phyloP scores from a whole-genome alignment of 805 yeast genomes.

The Metschnikowia matae region DNA sequence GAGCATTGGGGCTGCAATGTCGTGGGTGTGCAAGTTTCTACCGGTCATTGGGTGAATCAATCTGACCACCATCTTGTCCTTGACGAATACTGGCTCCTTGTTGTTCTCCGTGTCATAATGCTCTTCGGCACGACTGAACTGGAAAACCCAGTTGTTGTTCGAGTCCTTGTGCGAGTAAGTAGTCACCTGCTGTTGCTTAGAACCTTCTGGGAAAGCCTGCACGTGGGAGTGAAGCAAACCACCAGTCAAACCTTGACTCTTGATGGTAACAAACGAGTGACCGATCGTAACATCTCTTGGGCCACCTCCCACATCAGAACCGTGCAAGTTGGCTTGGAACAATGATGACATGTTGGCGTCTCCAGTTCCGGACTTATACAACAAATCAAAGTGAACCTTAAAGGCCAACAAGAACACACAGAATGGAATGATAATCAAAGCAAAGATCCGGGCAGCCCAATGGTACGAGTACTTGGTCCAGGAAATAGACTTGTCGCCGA shows the following conservation, averaged over 20 bases:
- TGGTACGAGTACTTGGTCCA: constrained; percentile 50
- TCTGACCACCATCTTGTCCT: constrained; percentile 60
- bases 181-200: constrained; percentile 46
- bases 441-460: constrained; percentile 63
- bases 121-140: constrained; percentile 40
- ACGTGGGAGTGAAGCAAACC: constrained; percentile 46
- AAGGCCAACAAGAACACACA: constrained; percentile 60
- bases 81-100: constrained; percentile 35
- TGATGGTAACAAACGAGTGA: constrained; percentile 39
- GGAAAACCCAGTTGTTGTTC: constrained; percentile 45
- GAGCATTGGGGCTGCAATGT: constrained; percentile 58
- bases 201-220: constrained; percentile 45
- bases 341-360: constrained; percentile 74
- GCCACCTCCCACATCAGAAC: constrained; percentile 61
- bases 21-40: constrained; percentile 70
- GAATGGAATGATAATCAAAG: constrained; percentile 63
- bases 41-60: constrained; percentile 59
- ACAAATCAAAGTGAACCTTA: constrained; percentile 70
- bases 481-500: constrained; percentile 61
- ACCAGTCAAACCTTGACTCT: constrained; percentile 41
- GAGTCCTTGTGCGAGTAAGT: constrained; percentile 45
- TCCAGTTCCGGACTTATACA: constrained; percentile 77
- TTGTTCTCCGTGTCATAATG: constrained; percentile 30
- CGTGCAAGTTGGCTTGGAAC: constrained; percentile 73
- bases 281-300: constrained; percentile 66